Conservation (phyloP, 768 basidiomycete genomes). For the Mycena polygramma region DNA sequence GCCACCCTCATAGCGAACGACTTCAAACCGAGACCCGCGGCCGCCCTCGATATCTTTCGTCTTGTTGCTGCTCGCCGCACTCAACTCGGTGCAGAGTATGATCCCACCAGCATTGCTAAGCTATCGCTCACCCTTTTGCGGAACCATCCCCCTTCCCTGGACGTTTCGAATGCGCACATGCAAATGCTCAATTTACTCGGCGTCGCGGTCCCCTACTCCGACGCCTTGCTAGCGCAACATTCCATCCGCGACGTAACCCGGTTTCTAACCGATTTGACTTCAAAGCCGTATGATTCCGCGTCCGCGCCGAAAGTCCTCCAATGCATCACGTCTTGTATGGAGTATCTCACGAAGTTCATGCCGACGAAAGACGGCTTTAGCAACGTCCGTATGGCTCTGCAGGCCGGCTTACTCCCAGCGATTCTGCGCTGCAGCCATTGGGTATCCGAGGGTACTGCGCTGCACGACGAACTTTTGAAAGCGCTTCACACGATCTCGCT, state of each 20-base stretch:
- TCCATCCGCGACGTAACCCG: slow-evolving; percentile 32
- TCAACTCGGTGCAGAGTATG: no score
- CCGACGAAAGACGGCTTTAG: slow-evolving; percentile 29
- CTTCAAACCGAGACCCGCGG: no score
- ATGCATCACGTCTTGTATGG: slow-evolving; percentile 26
- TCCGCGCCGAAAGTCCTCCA: slow-evolving; percentile 28
- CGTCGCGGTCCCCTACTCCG: slow-evolving; percentile 16
- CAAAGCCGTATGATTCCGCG: slow-evolving; percentile 21
- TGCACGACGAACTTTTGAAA: slow-evolving; percentile 10
- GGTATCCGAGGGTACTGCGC: slow-evolving; percentile 15
- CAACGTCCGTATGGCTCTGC: slow-evolving; percentile 31
- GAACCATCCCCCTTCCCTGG: no score
- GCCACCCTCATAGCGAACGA: no score
- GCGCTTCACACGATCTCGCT: slow-evolving; percentile 29
- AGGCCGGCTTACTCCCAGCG: slow-evolving; percentile 33
- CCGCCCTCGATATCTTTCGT: no score
- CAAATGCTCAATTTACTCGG: no score
- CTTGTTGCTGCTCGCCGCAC: no score
- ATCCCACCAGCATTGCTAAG: no score
- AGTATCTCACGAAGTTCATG: slow-evolving; percentile 24
- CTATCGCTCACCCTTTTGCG: no score
- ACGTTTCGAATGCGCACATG: no score
- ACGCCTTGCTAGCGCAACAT: slow-evolving; percentile 23
- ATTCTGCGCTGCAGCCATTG: slow-evolving; percentile 31
- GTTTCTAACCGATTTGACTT: slow-evolving; percentile 30